phyloP scores from a whole-genome alignment of 768 basidiomycete species.

The Mycena leptocephala region DNA sequence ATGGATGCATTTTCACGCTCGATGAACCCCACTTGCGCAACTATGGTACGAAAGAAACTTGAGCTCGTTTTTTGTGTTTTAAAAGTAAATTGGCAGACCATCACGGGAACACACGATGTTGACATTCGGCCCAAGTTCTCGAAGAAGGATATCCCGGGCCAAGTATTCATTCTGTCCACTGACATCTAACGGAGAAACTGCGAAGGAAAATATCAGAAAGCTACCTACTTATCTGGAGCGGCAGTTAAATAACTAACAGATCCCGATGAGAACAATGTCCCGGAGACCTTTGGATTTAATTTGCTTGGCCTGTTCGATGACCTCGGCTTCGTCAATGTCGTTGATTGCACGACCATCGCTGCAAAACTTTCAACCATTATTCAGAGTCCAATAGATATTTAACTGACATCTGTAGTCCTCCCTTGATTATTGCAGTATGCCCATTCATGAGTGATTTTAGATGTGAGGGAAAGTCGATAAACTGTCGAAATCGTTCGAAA shows the following conservation, averaged over 20 bases:
- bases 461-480: conserved; percentile 52
- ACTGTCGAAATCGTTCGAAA: conserved; percentile 42
- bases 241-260: conserved; percentile 41
- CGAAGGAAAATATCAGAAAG: background rate
- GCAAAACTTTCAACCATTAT: background rate
- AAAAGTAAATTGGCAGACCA: conserved; percentile 38
- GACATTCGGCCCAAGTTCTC: conserved; percentile 54
- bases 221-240: background rate
- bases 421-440: conserved; percentile 52
- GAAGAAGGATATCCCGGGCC: conserved; percentile 46
- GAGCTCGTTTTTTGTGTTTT: background rate
- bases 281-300: conserved; percentile 48
- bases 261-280: conserved; percentile 49
- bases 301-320: conserved; percentile 59
- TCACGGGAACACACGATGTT: conserved; percentile 71
- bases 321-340: conserved; percentile 59
- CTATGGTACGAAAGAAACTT: conserved; percentile 41
- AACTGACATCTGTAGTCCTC: conserved; percentile 64
- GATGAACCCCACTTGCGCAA: conserved; percentile 72
- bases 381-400: background rate
- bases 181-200: conserved; percentile 53
- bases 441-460: conserved; percentile 49
- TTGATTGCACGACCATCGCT: conserved; percentile 52
- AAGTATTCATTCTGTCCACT: conserved; percentile 51
- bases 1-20: conserved; percentile 81